A percentile compares a stretch with the other conserved stretches of the same genome.
Evolutionary conservation across 2,329 filamentous ascomycete genomes (phyloP).

Genomic region (Tolypocladium capitatum): DNA sequence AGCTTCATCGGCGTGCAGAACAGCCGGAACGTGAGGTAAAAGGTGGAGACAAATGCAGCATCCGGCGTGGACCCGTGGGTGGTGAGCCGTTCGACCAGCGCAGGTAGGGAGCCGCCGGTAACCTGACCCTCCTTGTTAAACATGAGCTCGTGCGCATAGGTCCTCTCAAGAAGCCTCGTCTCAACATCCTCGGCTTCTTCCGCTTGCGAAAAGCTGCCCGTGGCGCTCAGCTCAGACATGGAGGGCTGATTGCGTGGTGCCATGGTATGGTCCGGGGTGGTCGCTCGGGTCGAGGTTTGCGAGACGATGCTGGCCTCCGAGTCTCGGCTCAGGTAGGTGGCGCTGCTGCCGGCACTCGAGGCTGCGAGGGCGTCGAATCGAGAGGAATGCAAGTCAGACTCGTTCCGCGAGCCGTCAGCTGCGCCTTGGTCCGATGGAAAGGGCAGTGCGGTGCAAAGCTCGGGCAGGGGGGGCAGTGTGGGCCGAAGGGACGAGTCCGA

Average conservation of each 20-base stretch:
- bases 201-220: slow-evolving; percentile 50
- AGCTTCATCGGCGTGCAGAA: slow-evolving; percentile 75
- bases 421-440: slow-evolving; percentile 33
- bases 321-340: slow-evolving; percentile 66
- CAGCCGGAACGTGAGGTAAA: slow-evolving; percentile 89
- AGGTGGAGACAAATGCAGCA: slow-evolving; percentile 80
- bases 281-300: slow-evolving; percentile 73
- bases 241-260: slow-evolving; percentile 46
- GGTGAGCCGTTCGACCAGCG: slow-evolving; percentile 86
- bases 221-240: slow-evolving; percentile 53
- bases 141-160: slow-evolving; percentile 80
- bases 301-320: slow-evolving; percentile 73
- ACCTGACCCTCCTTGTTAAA: slow-evolving; percentile 91
- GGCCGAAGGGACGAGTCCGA: slow-evolving; percentile 34
- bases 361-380: slow-evolving; percentile 58
- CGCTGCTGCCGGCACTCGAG: slow-evolving; percentile 65
- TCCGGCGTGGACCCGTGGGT: slow-evolving; percentile 89
- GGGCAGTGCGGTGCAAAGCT: slow-evolving; percentile 35
- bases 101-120: slow-evolving; percentile 80
- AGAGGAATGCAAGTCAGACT: slow-evolving; percentile 39
- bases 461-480: slow-evolving; percentile 41
- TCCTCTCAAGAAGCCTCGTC: slow-evolving; percentile 76
- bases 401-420: slow-evolving; percentile 30
- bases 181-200: slow-evolving; percentile 74
- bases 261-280: slow-evolving; percentile 59